A percentile compares a stretch with the other conserved stretches of the same genome.
These are phyloP conservation scores for Aspergillus texensis DNA, from an alignment of 2,329 filamentous ascomycete genomes.

Conservation along the genomic window DNA sequence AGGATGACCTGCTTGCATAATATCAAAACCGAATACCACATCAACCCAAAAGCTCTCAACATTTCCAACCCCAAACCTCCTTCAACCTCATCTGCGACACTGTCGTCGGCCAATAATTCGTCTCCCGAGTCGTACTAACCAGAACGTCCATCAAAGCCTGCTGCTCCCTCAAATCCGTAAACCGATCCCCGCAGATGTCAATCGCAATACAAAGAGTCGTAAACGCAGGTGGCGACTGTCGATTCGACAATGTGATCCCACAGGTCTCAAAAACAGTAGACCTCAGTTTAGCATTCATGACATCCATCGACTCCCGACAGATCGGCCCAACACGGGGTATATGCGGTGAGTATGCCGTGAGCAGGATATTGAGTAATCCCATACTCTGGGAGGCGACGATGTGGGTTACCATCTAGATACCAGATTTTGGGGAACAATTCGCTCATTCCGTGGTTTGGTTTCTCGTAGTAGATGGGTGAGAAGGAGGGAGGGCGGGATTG, in stretches of 20 bases:
- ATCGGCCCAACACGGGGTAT: not conserved
- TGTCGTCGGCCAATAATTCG: not conserved
- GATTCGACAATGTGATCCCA: slow-evolving; percentile 25
- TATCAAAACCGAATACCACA: no score
- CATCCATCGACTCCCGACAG: not conserved
- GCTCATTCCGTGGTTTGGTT: not conserved
- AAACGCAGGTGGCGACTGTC: slow-evolving; percentile 19
- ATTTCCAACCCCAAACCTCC: not conserved
- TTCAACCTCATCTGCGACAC: not conserved
- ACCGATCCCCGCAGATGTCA: not conserved
- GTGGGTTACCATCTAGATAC: not conserved
- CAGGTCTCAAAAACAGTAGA: slow-evolving; percentile 21
- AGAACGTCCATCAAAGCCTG: not conserved
- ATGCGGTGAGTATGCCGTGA: not conserved
- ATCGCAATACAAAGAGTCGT: slow-evolving; percentile 9
- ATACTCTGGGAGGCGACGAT: not conserved
- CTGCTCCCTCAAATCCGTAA: not conserved
- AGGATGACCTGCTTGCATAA: no score
- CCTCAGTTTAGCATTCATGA: slow-evolving; percentile 8
- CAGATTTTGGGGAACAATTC: not conserved
- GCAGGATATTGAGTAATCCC: not conserved
- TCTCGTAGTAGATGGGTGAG: not conserved
- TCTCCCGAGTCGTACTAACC: not conserved
- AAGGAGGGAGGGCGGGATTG: not conserved
- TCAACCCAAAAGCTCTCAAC: not conserved